Conservation (phyloP, 2,329 filamentous ascomycete species). For the Aspergillus ruber region DNA sequence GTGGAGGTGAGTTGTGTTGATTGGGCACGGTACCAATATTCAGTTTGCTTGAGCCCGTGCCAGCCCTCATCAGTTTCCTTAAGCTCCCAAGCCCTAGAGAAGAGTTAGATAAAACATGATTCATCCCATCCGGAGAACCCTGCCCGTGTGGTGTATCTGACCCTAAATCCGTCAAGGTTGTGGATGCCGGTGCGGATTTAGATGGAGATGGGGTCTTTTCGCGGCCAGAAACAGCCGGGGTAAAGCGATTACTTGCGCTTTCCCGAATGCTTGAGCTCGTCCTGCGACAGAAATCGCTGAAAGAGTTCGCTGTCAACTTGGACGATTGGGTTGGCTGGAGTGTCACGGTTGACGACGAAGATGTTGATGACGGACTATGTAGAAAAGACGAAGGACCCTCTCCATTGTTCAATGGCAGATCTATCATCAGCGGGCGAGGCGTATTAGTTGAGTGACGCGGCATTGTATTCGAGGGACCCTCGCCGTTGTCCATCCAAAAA, state of each 20-base stretch:
- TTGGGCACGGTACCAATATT: background rate
- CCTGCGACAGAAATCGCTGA: background rate
- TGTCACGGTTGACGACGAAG: no score
- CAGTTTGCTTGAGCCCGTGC: background rate
- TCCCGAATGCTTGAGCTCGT: background rate
- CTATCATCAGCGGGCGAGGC: no score
- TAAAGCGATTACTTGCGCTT: background rate
- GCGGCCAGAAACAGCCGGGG: background rate
- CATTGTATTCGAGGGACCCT: no score
- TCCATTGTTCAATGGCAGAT: no score
- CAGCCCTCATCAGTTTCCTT: background rate
- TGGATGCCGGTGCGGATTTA: background rate
- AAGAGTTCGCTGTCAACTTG: background rate
- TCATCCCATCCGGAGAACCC: background rate
- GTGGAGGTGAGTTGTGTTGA: no score
- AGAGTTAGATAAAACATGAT: background rate
- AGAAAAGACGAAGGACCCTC: no score
- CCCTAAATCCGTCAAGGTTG: background rate
- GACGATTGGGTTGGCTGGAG: no score
- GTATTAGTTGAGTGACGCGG: no score
- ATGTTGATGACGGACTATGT: no score
- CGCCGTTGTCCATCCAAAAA: no score
- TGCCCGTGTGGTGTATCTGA: background rate
- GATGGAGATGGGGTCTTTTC: background rate
- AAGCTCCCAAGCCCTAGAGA: background rate